These are phyloP conservation scores for Pseudomonodictys pantanalensis DNA, from an alignment of 495 filamentous ascomycete species.

Conservation along the genomic window DNA sequence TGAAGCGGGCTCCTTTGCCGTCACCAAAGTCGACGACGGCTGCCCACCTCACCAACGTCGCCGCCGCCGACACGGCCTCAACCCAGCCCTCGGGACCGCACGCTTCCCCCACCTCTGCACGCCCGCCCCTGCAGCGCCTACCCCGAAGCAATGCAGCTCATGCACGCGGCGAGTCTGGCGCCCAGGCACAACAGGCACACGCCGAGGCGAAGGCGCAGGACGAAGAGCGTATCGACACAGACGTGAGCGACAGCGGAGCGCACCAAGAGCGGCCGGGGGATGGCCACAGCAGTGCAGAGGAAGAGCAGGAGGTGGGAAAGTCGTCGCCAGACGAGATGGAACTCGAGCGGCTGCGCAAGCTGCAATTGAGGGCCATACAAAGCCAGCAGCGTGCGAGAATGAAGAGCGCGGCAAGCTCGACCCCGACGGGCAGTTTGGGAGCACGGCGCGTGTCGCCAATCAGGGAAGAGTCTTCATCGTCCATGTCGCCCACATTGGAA, in stretches of 20 bases:
- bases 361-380: constrained; percentile 37
- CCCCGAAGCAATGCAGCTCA: background rate
- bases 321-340: constrained; percentile 30
- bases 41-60: constrained; percentile 1
- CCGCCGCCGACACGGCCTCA: constrained; percentile 1
- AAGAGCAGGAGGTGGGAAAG: background rate
- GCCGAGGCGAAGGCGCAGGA: background rate
- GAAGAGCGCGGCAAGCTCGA: constrained; percentile 1
- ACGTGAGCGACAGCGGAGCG: constrained; percentile 6
- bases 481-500: constrained; percentile 41
- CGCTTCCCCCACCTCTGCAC: background rate
- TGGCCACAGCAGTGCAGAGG: background rate
- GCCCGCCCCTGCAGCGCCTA: constrained; percentile 11
- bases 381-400: constrained; percentile 34
- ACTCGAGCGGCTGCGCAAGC: constrained; percentile 37
- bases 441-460: constrained; percentile 39
- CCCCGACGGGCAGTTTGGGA: constrained; percentile 1
- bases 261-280: constrained; percentile 2
- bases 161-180: background rate
- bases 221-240: constrained; percentile 13
- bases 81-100: background rate
- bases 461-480: constrained; percentile 35
- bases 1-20: constrained; percentile 23
- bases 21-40: constrained; percentile 23
- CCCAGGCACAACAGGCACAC: too few species aligned